Evolutionary conservation across 345 rosid species (phyloP).

Genomic region (Eutrema heterophyllum): DNA sequence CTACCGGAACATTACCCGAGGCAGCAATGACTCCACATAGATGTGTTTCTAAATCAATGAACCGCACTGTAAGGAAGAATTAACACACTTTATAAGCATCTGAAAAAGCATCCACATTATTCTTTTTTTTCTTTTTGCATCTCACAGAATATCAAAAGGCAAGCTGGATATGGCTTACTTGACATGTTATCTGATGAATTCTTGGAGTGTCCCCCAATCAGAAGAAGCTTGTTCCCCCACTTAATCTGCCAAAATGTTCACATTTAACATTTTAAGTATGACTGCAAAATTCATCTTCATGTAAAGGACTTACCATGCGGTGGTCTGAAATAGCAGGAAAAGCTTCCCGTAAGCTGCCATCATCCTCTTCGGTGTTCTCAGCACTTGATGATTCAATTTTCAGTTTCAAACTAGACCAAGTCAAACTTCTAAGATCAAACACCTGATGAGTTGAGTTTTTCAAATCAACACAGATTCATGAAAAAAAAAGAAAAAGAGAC

Average conservation of each 20-base stretch:
- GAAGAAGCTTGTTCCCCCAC: slow-evolving; percentile 78
- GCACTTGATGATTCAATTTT: slow-evolving; percentile 34
- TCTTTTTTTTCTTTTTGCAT: neutral
- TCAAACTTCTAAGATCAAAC: slow-evolving; percentile 75
- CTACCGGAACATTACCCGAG: slow-evolving; percentile 80
- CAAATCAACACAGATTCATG: slow-evolving; percentile 18
- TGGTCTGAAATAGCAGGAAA: slow-evolving; percentile 78
- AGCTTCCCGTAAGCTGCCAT: slow-evolving; percentile 43
- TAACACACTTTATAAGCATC: slow-evolving; percentile 16
- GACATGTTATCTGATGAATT: slow-evolving; percentile 48
- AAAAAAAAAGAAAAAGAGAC: slow-evolving; percentile 4
- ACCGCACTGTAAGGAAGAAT: slow-evolving; percentile 54
- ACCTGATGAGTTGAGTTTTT: slow-evolving; percentile 41
- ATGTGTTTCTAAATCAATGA: slow-evolving; percentile 64
- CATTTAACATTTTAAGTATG: neutral
- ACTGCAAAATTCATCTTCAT: neutral
- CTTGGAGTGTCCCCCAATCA: slow-evolving; percentile 82
- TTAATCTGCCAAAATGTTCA: slow-evolving; percentile 48
- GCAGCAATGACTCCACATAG: slow-evolving; percentile 56
- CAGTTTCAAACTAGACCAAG: slow-evolving; percentile 64
- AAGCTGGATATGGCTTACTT: slow-evolving; percentile 45
- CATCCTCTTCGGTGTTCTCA: slow-evolving; percentile 31
- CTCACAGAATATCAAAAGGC: neutral
- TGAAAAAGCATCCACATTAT: neutral
- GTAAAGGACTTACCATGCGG: slow-evolving; percentile 50